Evolutionary conservation across 1,139 yeast species (phyloP).

Genomic region (Pichia sp.): DNA sequence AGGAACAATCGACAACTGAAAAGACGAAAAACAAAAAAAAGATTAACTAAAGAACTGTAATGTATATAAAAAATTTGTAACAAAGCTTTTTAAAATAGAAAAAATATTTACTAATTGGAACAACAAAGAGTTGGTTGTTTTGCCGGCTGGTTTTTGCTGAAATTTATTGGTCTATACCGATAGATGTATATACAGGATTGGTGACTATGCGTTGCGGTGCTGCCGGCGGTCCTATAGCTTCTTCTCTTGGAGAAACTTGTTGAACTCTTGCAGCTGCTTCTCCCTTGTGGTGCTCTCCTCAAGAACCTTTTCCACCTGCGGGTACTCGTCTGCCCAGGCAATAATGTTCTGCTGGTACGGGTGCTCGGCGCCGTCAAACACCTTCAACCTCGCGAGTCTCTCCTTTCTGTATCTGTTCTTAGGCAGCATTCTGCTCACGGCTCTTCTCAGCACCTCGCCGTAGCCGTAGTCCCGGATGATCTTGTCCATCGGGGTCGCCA

Average conservation of each 20-base stretch:
- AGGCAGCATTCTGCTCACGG: conserved; percentile 95
- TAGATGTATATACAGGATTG: not conserved
- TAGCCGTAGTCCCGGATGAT: conserved; percentile 77
- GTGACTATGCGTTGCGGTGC: not conserved
- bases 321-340: conserved; percentile 81
- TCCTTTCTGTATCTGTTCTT: conserved; percentile 77
- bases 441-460: conserved; percentile 73
- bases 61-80: conserved; percentile 7
- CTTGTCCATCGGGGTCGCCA: conserved; percentile 76
- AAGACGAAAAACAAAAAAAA: not conserved
- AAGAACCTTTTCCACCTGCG: conserved; percentile 43
- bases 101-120: not conserved
- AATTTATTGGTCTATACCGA: not conserved
- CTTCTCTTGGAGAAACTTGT: conserved; percentile 22
- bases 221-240: conserved; percentile 5
- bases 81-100: conserved; percentile 4
- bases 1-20: not conserved
- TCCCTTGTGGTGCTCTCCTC: conserved; percentile 37
- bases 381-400: conserved; percentile 78
- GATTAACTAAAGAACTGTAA: conserved; percentile 1
- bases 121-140: not conserved
- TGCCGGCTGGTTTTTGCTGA: not conserved
- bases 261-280: conserved; percentile 29
- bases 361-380: conserved; percentile 82
- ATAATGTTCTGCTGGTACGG: conserved; percentile 80